These are phyloP conservation scores for Diaporthe vaccinii DNA, from an alignment of 2,329 filamentous ascomycete species.

Conservation along the genomic window DNA sequence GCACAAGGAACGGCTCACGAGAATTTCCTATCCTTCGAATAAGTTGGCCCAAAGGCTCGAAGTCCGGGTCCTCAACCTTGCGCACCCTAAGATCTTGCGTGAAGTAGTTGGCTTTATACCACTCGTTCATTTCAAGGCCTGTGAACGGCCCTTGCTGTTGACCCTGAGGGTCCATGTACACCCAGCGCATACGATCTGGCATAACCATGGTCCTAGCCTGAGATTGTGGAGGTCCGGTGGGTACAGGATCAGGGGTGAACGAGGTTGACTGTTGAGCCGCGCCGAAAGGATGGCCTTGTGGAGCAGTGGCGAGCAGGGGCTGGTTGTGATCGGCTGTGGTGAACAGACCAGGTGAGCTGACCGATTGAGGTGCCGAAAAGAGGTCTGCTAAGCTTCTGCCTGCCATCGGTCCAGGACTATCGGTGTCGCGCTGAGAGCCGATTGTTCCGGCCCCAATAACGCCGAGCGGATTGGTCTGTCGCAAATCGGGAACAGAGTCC, in stretches of 20 bases:
- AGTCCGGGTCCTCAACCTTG: slow-evolving; percentile 92
- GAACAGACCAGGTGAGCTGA: slow-evolving; percentile 53
- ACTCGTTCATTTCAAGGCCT: slow-evolving; percentile 98
- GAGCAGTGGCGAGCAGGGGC: slow-evolving; percentile 49
- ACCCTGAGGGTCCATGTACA: slow-evolving; percentile 95
- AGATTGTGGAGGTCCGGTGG: slow-evolving; percentile 68
- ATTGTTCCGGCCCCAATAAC: slow-evolving; percentile 76
- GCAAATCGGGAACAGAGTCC: slow-evolving; percentile 71
- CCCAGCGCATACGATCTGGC: slow-evolving; percentile 99
- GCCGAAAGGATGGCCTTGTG: slow-evolving; percentile 51
- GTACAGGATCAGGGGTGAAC: slow-evolving; percentile 53
- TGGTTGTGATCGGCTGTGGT: slow-evolving; percentile 55
- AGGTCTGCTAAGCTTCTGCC: slow-evolving; percentile 70
- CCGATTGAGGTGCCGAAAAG: slow-evolving; percentile 56
- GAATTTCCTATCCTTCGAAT: slow-evolving; percentile 98
- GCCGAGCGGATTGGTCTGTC: slow-evolving; percentile 73
- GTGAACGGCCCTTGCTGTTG: slow-evolving; percentile 95
- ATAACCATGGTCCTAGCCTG: slow-evolving; percentile 96
- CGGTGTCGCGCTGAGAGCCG: slow-evolving; percentile 68
- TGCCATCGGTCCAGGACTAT: slow-evolving; percentile 67
- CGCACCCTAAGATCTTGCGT: slow-evolving; percentile 94
- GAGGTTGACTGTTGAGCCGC: slow-evolving; percentile 45
- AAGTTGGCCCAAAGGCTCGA: slow-evolving; percentile 93
- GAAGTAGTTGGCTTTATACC: slow-evolving; percentile 99
- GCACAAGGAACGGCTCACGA: slow-evolving; percentile 95